Evolutionary conservation across 1,139 yeast genomes (phyloP), one percentile per base, ranked within the genome.

Genomic region (Taphrina pruni): DNA sequence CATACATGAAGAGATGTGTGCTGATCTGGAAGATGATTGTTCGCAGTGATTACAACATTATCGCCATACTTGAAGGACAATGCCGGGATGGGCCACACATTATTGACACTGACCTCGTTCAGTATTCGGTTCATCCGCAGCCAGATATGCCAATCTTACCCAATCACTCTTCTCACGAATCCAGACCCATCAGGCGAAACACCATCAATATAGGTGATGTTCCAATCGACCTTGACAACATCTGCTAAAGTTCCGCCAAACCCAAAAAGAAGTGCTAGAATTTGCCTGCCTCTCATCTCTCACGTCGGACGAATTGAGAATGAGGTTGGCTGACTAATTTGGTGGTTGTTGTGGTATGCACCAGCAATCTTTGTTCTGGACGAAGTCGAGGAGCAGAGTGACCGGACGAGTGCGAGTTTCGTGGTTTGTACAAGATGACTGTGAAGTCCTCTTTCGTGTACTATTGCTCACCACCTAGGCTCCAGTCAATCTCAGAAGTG

Each of bases 1-100:
- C 21, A 45, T 45, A 58, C 62, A 45, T 58, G 62, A 14, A 58
- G 52, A 45, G 62, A 58, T 3, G 62, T 58, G 39, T 26, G 36
- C 74, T 86, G 85, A 54, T 80, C 82, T 39, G 75, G 77, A 71
- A 93, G 84, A 35, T 87, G 89, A 76, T 93, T 93, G 70, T 85
- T 85, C 77, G 91, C 80, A 75, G 87, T 84, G 48, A 91, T 80
- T 68, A 86, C 79, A 39, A 93, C 82, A n/a, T 88, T 81, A 80
- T 93, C 98, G 73, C 95, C 93, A 76, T 85, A 86, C 72, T 83
- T 82, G 70, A 90, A 89, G 57, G 85, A 81, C 71, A 93, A 81
- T 20, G 84, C 84, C 3, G 98, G 98, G 82, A 92, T 84, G 50
- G 98, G 98, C 87, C 90, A 92, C 72, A 85, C 55, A 45, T 55